Conservation (phyloP, 352 stramenopile genomes). For the Albugo candida region DNA sequence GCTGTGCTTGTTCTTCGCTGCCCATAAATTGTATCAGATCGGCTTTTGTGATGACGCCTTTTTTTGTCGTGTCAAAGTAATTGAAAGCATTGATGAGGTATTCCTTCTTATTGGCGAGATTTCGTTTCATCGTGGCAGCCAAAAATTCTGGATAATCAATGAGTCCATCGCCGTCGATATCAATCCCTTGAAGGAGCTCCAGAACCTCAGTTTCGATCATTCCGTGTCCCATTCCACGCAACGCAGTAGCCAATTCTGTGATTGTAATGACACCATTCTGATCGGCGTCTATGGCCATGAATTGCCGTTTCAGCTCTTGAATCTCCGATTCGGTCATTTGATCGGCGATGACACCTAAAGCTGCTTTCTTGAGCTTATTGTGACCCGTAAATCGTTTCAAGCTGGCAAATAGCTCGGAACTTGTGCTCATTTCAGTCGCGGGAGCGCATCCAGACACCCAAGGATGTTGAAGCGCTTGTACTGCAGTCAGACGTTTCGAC, state of each 20-base stretch:
- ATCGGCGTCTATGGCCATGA: constrained; percentile 72
- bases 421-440: constrained; percentile 51
- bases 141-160: constrained; percentile 84
- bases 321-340: constrained; percentile 70
- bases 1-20: constrained; percentile 78
- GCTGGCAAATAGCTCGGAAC: constrained; percentile 70
- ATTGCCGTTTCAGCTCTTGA: constrained; percentile 71
- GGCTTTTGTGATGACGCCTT: constrained; percentile 68
- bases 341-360: constrained; percentile 70
- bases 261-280: constrained; percentile 81
- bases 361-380: constrained; percentile 82
- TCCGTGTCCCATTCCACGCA: constrained; percentile 62
- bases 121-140: constrained; percentile 82
- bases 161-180: constrained; percentile 77
- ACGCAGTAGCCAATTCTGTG: constrained; percentile 60
- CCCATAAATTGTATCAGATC: constrained; percentile 86
- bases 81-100: constrained; percentile 81
- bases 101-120: constrained; percentile 70
- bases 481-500: constrained; percentile 81
- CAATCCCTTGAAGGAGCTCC: constrained; percentile 73
- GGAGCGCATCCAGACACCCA: constrained; percentile 68
- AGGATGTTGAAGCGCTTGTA: constrained; percentile 67
- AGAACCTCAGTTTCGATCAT: constrained; percentile 81
- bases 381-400: constrained; percentile 76
- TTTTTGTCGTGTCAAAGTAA: constrained; percentile 79